Evolutionary conservation across 768 basidiomycete species (phyloP).

Genomic region (Russula ochroleuca): DNA sequence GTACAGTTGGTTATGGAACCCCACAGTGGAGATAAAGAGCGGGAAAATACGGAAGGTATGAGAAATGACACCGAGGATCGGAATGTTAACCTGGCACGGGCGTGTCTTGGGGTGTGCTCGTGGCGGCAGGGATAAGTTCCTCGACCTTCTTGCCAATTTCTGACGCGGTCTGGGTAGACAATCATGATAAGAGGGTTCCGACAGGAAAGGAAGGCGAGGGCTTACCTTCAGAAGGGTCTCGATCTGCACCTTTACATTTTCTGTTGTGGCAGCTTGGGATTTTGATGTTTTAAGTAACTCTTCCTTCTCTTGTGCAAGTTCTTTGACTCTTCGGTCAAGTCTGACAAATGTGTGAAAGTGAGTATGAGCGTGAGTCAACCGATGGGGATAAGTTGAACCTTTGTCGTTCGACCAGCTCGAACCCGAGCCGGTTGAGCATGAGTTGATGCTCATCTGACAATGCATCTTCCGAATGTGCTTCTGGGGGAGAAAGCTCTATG

Average conservation of each 20-base stretch:
- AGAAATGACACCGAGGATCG: neutral
- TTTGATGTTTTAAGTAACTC: constrained; percentile 78
- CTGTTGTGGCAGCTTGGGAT: constrained; percentile 63
- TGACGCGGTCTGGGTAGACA: constrained; percentile 22
- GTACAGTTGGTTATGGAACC: neutral
- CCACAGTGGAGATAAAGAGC: neutral
- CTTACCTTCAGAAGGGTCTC: constrained; percentile 70
- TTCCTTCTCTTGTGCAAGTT: constrained; percentile 66
- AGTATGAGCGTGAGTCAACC: constrained; percentile 17
- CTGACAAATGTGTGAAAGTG: constrained; percentile 37
- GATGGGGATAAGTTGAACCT: constrained; percentile 47
- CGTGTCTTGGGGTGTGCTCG: neutral
- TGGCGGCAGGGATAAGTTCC: constrained; percentile 22
- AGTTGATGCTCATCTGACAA: constrained; percentile 72
- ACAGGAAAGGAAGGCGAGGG: neutral
- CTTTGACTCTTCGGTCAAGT: constrained; percentile 65
- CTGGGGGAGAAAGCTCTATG: constrained; percentile 59
- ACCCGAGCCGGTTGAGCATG: constrained; percentile 82
- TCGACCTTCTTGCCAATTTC: constrained; percentile 28
- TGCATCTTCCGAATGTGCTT: constrained; percentile 56
- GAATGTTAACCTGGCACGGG: neutral
- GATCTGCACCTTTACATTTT: constrained; percentile 73
- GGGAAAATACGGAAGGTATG: neutral
- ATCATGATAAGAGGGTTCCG: neutral
- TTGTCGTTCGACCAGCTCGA: constrained; percentile 85